Evolutionary conservation across 495 filamentous ascomycete species (phyloP).

Genomic region (Neurospora sp.): DNA sequence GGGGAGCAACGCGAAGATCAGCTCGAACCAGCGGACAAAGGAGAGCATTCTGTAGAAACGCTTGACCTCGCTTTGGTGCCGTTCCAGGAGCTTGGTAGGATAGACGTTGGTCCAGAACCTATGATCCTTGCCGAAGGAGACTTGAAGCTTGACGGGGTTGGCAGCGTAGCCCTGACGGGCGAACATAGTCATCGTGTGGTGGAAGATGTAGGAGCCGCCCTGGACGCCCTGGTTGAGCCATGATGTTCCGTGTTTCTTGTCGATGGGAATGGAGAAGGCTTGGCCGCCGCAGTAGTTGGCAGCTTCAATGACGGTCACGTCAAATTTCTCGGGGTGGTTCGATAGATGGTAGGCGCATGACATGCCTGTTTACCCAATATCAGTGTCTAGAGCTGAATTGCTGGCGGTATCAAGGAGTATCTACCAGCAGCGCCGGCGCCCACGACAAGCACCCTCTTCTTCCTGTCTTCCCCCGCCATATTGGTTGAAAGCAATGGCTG

Average conservation of each 20-base stretch:
- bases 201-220: slow-evolving; percentile 69
- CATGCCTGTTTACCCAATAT: slow-evolving; percentile 27
- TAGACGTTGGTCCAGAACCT: slow-evolving; percentile 78
- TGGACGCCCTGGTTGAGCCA: slow-evolving; percentile 87
- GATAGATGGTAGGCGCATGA: slow-evolving; percentile 67
- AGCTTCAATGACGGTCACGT: slow-evolving; percentile 64
- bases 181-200: slow-evolving; percentile 76
- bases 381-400: background rate
- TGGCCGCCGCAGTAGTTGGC: slow-evolving; percentile 66
- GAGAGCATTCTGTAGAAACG: slow-evolving; percentile 57
- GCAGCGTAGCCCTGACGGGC: slow-evolving; percentile 55
- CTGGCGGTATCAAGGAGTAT: background rate
- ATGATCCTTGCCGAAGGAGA: slow-evolving; percentile 71
- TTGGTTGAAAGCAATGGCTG: background rate
- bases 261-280: slow-evolving; percentile 65
- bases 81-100: slow-evolving; percentile 55
- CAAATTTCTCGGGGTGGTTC: slow-evolving; percentile 62
- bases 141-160: slow-evolving; percentile 64
- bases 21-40: slow-evolving; percentile 58
- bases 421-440: slow-evolving; percentile 54
- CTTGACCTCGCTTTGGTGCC: slow-evolving; percentile 53
- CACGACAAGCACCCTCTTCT: slow-evolving; percentile 48
- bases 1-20: slow-evolving; percentile 63
- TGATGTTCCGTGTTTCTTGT: slow-evolving; percentile 56
- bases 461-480: background rate